Evolutionary conservation across 2,329 filamentous ascomycete genomes (phyloP).

Genomic region (Paraconiothyrium sp.): DNA sequence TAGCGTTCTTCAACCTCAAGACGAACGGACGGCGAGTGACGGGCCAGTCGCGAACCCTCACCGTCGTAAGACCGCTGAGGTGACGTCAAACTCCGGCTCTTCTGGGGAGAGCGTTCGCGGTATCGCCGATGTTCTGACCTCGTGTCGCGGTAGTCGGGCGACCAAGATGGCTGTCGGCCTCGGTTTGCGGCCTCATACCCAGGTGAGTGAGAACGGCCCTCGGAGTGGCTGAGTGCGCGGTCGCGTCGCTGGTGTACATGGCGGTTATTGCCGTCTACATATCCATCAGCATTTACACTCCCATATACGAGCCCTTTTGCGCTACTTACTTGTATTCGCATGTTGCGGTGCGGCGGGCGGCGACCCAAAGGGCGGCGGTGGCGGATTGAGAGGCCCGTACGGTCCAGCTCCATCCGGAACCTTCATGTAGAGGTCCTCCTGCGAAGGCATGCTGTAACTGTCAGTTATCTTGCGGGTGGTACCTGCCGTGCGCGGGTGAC

Average conservation of each 20-base stretch:
- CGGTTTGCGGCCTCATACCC: neutral
- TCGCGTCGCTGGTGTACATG: neutral
- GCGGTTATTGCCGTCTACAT: neutral
- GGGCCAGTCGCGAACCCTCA: neutral
- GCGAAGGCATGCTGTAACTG: neutral
- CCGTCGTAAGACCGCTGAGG: neutral
- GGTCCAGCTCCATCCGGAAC: neutral
- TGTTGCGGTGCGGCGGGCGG: neutral
- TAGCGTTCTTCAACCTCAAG: neutral
- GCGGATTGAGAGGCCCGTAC: neutral
- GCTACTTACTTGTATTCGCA: neutral
- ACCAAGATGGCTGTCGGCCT: neutral
- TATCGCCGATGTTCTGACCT: neutral
- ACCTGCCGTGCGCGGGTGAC: neutral
- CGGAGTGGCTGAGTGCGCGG: too few relatives aligned
- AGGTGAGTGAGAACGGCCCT: neutral
- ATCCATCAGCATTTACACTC: neutral
- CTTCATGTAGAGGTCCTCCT: neutral
- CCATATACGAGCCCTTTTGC: neutral
- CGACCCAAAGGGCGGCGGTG: neutral
- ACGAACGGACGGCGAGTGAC: neutral
- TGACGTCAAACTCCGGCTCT: neutral
- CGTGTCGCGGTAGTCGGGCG: neutral
- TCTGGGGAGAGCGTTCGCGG: conserved; percentile 5
- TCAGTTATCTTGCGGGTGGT: neutral